phyloP scores from a whole-genome alignment of 1,139 yeast genomes.

The Hyphopichia wangnamkhiaoensis region DNA sequence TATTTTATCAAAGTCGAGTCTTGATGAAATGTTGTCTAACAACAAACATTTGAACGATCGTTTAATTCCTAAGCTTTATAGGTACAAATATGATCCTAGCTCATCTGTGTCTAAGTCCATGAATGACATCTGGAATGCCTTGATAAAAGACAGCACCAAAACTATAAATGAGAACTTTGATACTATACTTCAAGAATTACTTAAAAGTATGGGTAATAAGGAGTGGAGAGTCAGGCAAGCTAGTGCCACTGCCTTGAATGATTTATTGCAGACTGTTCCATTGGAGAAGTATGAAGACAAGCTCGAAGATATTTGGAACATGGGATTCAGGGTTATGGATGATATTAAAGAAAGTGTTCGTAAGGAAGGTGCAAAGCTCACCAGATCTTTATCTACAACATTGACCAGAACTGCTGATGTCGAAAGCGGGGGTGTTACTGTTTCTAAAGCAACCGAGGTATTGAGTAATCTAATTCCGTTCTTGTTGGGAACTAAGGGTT shows the following conservation, averaged over 20 bases:
- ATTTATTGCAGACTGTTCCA: conserved; percentile 64
- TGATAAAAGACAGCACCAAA: conserved; percentile 61
- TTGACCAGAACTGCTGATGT: conserved; percentile 59
- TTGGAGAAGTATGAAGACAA: conserved; percentile 52
- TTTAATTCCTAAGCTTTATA: conserved; percentile 77
- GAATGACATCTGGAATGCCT: conserved; percentile 84
- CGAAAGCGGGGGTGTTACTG: conserved; percentile 21
- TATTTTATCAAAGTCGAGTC: conserved; percentile 73
- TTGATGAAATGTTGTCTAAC: conserved; percentile 60
- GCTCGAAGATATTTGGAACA: conserved; percentile 76
- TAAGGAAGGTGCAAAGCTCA: conserved; percentile 70
- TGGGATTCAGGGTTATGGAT: conserved; percentile 88
- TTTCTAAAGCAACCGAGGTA: conserved; percentile 45
- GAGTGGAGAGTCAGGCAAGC: conserved; percentile 97
- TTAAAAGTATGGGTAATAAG: conserved; percentile 71
- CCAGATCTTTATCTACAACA: conserved; percentile 65
- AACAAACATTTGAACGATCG: conserved; percentile 57
- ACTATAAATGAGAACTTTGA: conserved; percentile 57
- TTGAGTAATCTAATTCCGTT: conserved; percentile 72
- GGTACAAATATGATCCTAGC: conserved; percentile 87
- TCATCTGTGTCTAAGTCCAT: conserved; percentile 74
- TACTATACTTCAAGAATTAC: conserved; percentile 62
- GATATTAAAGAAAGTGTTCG: conserved; percentile 95
- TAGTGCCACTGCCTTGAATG: conserved; percentile 71
- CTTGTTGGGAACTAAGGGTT: conserved; percentile 74